Base-by-base conservation (phyloP, 495 filamentous ascomycete genomes). In the Aspergillus mulundensis region DNA sequence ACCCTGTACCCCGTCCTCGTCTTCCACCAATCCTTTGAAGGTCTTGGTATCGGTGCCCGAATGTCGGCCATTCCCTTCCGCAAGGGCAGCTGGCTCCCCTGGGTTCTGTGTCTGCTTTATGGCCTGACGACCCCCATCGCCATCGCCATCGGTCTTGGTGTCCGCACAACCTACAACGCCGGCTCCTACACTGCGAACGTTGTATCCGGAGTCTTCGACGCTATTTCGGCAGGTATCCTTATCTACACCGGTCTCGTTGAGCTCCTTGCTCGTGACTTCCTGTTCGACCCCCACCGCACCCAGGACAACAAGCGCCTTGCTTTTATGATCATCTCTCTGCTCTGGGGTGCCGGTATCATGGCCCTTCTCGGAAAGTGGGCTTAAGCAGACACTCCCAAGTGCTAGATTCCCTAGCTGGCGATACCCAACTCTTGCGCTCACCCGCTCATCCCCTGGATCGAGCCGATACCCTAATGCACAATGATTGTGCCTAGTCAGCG, bases 301-400 rank as follows among this genome's bases (percentile, higher is more conserved):
- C 41, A 47, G 43, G 48, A 57, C 10, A 57, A 40, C 28, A 40
- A 42, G 42, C 56, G 50, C 18, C 21, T 58, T 7, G 15, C 16
- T 1, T 58, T 53, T 11, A 58, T 58, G 56, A 42, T 58, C 6
- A 12, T 58, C 15, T 58, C 32, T 1, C 28, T 53, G 23, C 38
- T 58, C 7, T 36, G n/a, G 41, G 56, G 56, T 5, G 36, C 34
- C 21, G 56, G 56, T 15, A 38, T 58, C 16, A 58, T 58, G 56
- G 56, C 56, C 2, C 36, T 58, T 10, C 21, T 58, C 24, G 56
- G 56, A 1, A 53, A 58, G 12, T 58, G 56, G 56, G 56, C 56
- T 7, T 58, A 39, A 40, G 36, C 25, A 8, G 8, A 7, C 3
- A 19, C 16, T 23, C 11, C 4, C 42, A 11, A 11, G 1, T 16